Base-by-base conservation (phyloP, 164 flowering plant species). In the Stephania japonica region DNA sequence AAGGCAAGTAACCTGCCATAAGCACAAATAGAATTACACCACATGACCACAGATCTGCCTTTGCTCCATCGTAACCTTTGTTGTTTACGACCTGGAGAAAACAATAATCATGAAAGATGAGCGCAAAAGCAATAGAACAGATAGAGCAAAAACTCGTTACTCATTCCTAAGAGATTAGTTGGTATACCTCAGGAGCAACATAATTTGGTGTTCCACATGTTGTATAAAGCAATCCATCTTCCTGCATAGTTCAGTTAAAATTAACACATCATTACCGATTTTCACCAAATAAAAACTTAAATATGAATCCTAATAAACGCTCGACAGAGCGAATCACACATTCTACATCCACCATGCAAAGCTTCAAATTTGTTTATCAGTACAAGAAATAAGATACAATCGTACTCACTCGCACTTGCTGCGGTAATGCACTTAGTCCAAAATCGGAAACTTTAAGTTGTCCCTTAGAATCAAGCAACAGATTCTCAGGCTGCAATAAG, bases 141-240 rank as follows among this genome's bases (percentile, higher is more conserved):
- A 10, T 9, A 32, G 42, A 19, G 5, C 50, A 12, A 61, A 70
- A 66, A 23, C 24, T 65, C n/a, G 38, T 13, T 41, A 26, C 23
- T 42, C 24, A 50, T 21, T 41, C 24, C 42, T 41, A 64, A 5
- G 68, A 42, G 65, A 69, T 12, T 47, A 75, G 72, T 26, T 21
- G 65, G 44, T 61, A 72, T 85, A 94, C 98, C 98, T 94, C 98
- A 10, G 98, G 98, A 70, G 98, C 98, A 80, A 94, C 98, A 85
- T 94, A 94, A 80, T 94, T 94, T 72, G 98, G 98, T 3, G 98
- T 94, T 67, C 99, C 99, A 80, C 99, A 92, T 26, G 95, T 92
- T 21, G 99, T 94, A 77, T 94, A 92, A 75, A 94, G 97, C 71
- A 94, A 79, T 1, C 99, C 99, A 85, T 94, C 97, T 76, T 88